These are phyloP conservation scores for Sporothrix brasiliensis DNA, from an alignment of 2,329 filamentous ascomycete genomes.

Conservation along the genomic window DNA sequence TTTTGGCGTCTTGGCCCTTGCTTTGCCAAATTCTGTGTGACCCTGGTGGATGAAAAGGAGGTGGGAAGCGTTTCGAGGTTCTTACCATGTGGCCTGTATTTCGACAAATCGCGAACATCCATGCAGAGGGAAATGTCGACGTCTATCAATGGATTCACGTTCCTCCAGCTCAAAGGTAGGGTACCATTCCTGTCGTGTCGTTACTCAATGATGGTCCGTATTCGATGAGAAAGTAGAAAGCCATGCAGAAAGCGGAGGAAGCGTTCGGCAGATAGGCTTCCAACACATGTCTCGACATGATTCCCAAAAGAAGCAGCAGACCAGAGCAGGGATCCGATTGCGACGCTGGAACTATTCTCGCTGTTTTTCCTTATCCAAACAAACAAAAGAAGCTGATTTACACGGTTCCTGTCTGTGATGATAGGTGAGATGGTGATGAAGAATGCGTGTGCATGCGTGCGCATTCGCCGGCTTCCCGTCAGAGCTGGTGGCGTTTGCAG, in stretches of 20 bases:
- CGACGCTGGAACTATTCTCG: slow-evolving; percentile 30
- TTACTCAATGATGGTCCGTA: neutral
- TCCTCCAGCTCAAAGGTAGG: neutral
- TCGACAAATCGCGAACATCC: neutral
- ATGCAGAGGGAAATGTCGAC: neutral
- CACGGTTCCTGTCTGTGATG: neutral
- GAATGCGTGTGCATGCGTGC: neutral
- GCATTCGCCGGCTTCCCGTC: slow-evolving; percentile 4
- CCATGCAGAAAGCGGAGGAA: neutral
- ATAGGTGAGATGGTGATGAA: neutral
- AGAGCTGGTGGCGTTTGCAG: neutral
- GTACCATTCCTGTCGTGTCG: neutral
- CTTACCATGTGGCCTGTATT: neutral
- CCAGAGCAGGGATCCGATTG: neutral
- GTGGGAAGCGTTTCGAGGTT: neutral
- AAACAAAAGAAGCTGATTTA: neutral
- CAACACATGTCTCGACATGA: neutral
- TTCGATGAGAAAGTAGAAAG: neutral
- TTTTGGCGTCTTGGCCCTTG: neutral
- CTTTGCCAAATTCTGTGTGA: slow-evolving; percentile 20
- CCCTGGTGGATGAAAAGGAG: slow-evolving; percentile 26
- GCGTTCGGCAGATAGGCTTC: neutral
- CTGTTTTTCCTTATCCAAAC: slow-evolving; percentile 28
- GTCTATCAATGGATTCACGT: neutral
- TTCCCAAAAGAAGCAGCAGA: neutral